phyloP scores from a whole-genome alignment of 1,284 basidiomycete genomes.

The Puccinia coronata region DNA sequence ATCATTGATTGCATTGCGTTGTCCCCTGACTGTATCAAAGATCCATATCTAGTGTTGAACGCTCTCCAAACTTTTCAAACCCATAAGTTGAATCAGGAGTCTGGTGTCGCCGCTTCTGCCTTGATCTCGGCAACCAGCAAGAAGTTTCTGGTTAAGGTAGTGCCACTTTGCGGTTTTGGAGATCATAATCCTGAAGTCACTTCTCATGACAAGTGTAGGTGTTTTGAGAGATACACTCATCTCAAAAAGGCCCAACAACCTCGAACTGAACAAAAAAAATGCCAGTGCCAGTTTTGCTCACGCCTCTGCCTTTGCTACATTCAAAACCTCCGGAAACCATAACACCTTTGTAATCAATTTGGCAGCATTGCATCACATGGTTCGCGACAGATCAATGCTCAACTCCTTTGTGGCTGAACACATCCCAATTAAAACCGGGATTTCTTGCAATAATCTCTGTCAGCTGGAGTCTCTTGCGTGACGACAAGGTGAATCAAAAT shows the following conservation, averaged over 20 bases:
- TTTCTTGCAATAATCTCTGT: too few species aligned
- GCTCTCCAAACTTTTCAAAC: not conserved
- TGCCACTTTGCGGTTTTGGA: not conserved
- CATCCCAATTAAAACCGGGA: not conserved
- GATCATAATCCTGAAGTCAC: not conserved
- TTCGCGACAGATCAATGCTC: too few species aligned
- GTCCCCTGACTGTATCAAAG: not conserved
- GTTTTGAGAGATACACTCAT: not conserved
- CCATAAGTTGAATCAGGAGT: not conserved
- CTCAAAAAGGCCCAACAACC: too few species aligned
- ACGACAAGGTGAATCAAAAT: too few species aligned
- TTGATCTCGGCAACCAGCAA: too few species aligned
- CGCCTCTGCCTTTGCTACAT: not conserved
- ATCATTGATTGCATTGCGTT: not conserved
- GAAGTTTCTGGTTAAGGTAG: not conserved
- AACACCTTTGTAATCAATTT: not conserved
- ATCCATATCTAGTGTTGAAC: not conserved
- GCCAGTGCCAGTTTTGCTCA: not conserved
- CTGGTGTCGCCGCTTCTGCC: too few species aligned
- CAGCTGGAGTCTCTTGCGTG: too few species aligned
- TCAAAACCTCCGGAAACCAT: too few species aligned
- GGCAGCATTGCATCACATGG: not conserved
- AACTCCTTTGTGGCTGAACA: not conserved
- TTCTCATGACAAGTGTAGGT: not conserved
- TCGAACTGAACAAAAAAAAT: not conserved